Evolutionary conservation across 169 alveolate genomes (phyloP).

Genomic region (Plasmodium sp.): DNA sequence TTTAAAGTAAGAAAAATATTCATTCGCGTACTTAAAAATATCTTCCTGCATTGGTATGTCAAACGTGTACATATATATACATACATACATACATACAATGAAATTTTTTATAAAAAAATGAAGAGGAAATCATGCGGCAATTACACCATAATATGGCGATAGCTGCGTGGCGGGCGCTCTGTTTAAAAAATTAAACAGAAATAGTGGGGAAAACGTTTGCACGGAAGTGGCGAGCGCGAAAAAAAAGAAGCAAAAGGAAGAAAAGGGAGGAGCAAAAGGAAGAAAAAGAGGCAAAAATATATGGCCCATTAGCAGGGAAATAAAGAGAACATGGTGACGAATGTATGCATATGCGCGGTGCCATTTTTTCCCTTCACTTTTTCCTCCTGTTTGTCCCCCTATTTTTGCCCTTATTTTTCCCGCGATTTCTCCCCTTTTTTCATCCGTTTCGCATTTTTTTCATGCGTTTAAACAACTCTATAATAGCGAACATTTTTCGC

Average conservation of each 20-base stretch:
- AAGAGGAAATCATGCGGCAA: neutral
- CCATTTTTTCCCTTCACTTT: neutral
- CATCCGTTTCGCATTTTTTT: neutral
- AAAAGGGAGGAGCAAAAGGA: neutral
- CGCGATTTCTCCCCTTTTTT: neutral
- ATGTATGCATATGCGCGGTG: neutral
- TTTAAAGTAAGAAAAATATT: conserved; percentile 73
- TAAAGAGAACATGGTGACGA: neutral
- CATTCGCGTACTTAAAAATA: conserved; percentile 73
- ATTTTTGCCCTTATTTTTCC: neutral
- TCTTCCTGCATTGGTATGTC: conserved; percentile 41
- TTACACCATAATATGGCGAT: neutral
- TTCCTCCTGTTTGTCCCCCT: neutral
- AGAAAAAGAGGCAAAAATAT: neutral
- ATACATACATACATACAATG: neutral
- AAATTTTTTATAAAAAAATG: neutral
- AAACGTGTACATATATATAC: neutral
- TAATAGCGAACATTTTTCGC: neutral
- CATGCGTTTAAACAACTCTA: neutral
- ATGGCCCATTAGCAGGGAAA: neutral
- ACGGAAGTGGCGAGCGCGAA: neutral
- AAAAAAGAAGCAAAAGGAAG: neutral
- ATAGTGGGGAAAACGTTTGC: neutral
- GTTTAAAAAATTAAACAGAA: neutral
- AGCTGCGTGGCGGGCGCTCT: neutral